These are phyloP conservation scores for Scortechinia acanthostroma DNA, from an alignment of 2,329 filamentous ascomycete genomes.

Conservation along the genomic window DNA sequence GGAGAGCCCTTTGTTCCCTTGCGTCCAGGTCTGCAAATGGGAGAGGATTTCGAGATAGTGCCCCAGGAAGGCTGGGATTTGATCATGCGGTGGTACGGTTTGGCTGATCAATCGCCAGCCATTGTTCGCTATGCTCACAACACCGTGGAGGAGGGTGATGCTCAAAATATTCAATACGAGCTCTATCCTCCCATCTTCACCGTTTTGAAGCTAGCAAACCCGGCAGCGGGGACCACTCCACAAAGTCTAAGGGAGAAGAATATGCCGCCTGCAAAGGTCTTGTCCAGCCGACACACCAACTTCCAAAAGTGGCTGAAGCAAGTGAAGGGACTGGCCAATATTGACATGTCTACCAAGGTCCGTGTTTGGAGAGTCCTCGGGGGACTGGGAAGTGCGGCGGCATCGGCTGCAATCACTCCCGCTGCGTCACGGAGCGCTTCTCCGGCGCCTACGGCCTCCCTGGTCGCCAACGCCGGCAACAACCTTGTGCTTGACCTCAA, in stretches of 20 bases:
- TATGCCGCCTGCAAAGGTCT: constrained; percentile 34
- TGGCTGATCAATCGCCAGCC: constrained; percentile 37
- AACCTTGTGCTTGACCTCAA: constrained; percentile 42
- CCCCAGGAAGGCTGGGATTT: constrained; percentile 50
- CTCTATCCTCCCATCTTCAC: constrained; percentile 54
- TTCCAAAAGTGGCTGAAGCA: constrained; percentile 45
- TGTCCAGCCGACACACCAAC: constrained; percentile 44
- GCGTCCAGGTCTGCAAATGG: constrained; percentile 35
- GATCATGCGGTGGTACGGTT: constrained; percentile 50
- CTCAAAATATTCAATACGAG: constrained; percentile 48
- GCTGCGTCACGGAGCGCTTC: constrained; percentile 29
- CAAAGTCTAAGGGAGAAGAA: constrained; percentile 31
- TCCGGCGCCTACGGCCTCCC: constrained; percentile 26
- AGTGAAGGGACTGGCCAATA: constrained; percentile 42
- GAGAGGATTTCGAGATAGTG: constrained; percentile 46
- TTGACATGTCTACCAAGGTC: constrained; percentile 49
- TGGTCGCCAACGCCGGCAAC: constrained; percentile 30
- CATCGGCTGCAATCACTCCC: constrained; percentile 23
- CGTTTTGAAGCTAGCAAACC: constrained; percentile 45
- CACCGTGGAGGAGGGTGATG: constrained; percentile 31
- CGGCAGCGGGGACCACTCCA: constrained; percentile 21
- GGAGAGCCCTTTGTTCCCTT: constrained; percentile 43
- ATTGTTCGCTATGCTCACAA: constrained; percentile 55
- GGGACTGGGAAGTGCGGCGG: constrained; percentile 17
- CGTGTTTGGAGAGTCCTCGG: constrained; percentile 48